Conservation (phyloP, 176 grass and related monocot species). For the Ensete glaucum region DNA sequence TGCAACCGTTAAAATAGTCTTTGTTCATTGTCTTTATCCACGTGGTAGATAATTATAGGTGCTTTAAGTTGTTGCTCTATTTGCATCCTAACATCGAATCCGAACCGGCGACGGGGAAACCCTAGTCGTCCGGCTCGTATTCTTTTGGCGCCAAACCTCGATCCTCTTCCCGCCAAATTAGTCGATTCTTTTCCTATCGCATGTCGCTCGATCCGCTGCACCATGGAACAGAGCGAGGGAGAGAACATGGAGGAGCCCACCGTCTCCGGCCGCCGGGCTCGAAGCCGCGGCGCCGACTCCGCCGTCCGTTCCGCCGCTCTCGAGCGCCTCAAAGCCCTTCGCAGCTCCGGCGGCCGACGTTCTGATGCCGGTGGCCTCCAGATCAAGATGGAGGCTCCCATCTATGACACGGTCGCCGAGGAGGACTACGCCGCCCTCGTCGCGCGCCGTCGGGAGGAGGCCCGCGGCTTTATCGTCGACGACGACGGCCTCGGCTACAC, state of each 20-base stretch:
- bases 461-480: slow-evolving; percentile 64
- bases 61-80: background rate
- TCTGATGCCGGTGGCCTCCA: slow-evolving; percentile 27
- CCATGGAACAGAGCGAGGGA: too few species aligned
- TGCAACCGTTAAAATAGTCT: too few species aligned
- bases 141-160: slow-evolving; percentile 10
- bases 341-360: slow-evolving; percentile 20
- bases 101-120: background rate
- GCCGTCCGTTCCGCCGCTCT: slow-evolving; percentile 44
- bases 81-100: background rate
- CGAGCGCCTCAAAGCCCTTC: slow-evolving; percentile 50
- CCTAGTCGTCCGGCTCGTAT: background rate
- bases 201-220: background rate
- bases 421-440: slow-evolving; percentile 82
- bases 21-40: too few species aligned
- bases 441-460: slow-evolving; percentile 53
- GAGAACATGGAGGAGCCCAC: background rate
- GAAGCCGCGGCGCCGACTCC: slow-evolving; percentile 42
- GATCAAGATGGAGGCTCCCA: slow-evolving; percentile 73
- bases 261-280: slow-evolving; percentile 46
- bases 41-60: background rate
- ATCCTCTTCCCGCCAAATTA: background rate
- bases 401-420: slow-evolving; percentile 83
- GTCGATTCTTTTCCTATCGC: background rate
- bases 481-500: slow-evolving; percentile 82